phyloP scores from a whole-genome alignment of 768 basidiomycete genomes.

The Galerina marginata region DNA sequence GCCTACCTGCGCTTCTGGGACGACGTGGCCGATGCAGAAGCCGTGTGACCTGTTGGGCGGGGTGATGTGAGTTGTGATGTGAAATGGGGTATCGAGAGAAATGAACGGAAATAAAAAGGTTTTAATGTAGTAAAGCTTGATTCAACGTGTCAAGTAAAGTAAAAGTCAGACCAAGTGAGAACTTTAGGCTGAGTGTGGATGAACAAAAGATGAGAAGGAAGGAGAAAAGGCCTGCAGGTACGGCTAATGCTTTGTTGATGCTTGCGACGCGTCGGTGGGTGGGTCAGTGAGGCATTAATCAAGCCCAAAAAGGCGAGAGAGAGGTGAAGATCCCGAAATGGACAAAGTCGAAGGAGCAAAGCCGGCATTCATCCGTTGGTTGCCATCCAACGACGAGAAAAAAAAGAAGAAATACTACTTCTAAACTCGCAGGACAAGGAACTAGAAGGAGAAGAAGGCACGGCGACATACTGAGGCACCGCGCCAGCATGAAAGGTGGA shows the following conservation, averaged over 20 bases:
- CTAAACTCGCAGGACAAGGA: constrained; percentile 1
- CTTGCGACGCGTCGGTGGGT: not conserved
- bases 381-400: constrained; percentile 13
- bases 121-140: not conserved
- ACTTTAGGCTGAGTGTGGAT: too few relatives aligned
- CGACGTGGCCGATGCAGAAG: constrained; percentile 96
- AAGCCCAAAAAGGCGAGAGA: not conserved
- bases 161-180: too few relatives aligned
- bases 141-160: too few relatives aligned
- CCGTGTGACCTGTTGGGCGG: constrained; percentile 77
- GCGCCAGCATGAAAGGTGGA: not conserved
- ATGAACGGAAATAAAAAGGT: not conserved
- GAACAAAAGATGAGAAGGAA: not conserved
- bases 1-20: constrained; percentile 93
- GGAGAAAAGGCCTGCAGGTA: not conserved
- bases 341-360: not conserved
- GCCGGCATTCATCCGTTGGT: not conserved
- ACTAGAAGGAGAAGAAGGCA: not conserved
- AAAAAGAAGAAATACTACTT: not conserved
- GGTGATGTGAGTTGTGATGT: not conserved
- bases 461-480: not conserved
- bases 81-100: not conserved
- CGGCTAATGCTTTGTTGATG: not conserved
- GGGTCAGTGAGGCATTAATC: not conserved
- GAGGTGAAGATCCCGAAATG: not conserved